Evolutionary conservation across 2,329 filamentous ascomycete genomes (phyloP).

Genomic region (Xylaria sp.): DNA sequence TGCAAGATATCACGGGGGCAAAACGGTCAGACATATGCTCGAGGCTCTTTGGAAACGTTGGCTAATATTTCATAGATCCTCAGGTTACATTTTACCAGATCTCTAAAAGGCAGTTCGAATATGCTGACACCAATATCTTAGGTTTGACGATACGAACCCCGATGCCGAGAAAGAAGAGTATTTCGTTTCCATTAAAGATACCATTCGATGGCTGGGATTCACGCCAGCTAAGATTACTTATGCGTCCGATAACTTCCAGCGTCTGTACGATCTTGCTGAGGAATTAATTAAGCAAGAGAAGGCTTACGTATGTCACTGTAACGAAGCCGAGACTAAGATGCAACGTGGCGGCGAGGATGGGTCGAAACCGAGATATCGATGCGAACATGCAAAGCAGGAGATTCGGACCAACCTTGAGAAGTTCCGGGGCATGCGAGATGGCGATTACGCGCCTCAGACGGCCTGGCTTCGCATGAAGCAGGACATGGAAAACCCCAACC

Average conservation of each 20-base stretch:
- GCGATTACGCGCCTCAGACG: not conserved
- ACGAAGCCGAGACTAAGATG: conserved; percentile 79
- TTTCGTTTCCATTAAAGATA: too few species aligned
- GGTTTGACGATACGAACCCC: conserved; percentile 91
- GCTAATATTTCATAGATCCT: too few species aligned
- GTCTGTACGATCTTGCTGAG: conserved; percentile 88
- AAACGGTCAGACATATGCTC: conserved; percentile 43
- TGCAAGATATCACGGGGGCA: conserved; percentile 82
- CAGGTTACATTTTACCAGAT: too few species aligned
- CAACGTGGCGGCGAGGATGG: conserved; percentile 78
- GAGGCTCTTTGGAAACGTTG: too few species aligned
- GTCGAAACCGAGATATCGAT: not conserved
- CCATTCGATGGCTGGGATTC: too few species aligned
- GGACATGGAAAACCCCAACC: not conserved
- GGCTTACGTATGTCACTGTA: conserved; percentile 90
- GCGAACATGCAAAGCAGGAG: not conserved
- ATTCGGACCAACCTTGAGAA: not conserved
- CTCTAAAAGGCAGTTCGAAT: too few species aligned
- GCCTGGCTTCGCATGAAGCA: not conserved
- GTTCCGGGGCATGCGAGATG: not conserved
- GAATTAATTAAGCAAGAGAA: conserved; percentile 77
- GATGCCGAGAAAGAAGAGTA: too few species aligned
- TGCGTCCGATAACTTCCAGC: conserved; percentile 66
- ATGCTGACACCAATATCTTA: conserved; percentile 55
- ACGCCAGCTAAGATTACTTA: too few species aligned